Evolutionary conservation across 2,329 filamentous ascomycete species (phyloP).

Genomic region (Chalara sp.): DNA sequence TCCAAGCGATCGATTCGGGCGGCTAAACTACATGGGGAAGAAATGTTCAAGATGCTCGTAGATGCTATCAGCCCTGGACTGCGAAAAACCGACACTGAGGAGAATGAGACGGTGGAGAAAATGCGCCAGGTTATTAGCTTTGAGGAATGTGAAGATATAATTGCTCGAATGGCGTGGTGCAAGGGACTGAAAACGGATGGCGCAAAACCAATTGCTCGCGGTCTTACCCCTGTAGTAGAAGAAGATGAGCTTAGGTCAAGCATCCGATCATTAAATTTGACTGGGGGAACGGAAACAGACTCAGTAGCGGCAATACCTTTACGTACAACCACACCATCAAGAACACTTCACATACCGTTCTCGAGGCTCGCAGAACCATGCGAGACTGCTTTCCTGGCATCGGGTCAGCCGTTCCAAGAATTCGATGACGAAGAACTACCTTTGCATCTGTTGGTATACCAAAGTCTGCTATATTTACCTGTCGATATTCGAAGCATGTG

Average conservation of each 20-base stretch:
- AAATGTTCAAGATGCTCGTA: slow-evolving; percentile 59
- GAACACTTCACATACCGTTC: slow-evolving; percentile 60
- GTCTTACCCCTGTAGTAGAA: slow-evolving; percentile 47
- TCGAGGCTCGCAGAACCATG: slow-evolving; percentile 65
- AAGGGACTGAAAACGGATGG: slow-evolving; percentile 24
- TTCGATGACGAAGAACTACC: slow-evolving; percentile 86
- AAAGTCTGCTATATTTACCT: slow-evolving; percentile 66
- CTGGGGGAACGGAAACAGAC: slow-evolving; percentile 11
- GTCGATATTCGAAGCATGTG: slow-evolving; percentile 78
- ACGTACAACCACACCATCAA: slow-evolving; percentile 37
- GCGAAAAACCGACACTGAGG: slow-evolving; percentile 11
- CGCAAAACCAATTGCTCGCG: slow-evolving; percentile 17
- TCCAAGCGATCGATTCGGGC: slow-evolving; percentile 66
- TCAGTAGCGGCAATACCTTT: slow-evolving; percentile 34
- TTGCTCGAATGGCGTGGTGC: slow-evolving; percentile 75
- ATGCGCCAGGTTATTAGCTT: slow-evolving; percentile 47
- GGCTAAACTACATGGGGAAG: slow-evolving; percentile 63
- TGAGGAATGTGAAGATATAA: slow-evolving; percentile 74
- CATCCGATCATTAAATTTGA: slow-evolving; percentile 18
- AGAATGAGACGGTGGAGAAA: slow-evolving; percentile 4
- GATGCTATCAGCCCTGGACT: slow-evolving; percentile 30
- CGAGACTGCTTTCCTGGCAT: slow-evolving; percentile 69
- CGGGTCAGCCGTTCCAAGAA: slow-evolving; percentile 23
- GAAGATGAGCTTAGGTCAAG: slow-evolving; percentile 42
- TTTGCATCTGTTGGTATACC: slow-evolving; percentile 69